Percentiles rank a stretch among this genome's conserved stretches.
Evolutionary conservation across 2,329 filamentous ascomycete species (phyloP).

Genomic region (Ophiocordyceps camponoti-rufipedis): DNA sequence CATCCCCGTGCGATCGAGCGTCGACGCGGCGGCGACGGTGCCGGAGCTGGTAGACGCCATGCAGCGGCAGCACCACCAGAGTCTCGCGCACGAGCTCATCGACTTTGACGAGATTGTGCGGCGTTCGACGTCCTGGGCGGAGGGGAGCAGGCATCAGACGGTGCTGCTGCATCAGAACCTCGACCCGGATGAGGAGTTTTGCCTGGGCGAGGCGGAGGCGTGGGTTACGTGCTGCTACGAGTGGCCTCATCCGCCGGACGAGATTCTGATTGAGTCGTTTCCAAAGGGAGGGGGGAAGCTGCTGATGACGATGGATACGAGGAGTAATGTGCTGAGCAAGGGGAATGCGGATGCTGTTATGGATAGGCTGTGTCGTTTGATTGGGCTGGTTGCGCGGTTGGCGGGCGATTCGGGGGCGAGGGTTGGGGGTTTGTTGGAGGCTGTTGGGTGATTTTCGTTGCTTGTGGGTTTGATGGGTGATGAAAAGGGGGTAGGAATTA

Average conservation of each 20-base stretch:
- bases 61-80: conserved; percentile 20
- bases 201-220: conserved; percentile 11
- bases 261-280: conserved; percentile 3
- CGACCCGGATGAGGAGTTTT: conserved; percentile 34
- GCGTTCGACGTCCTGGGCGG: conserved; percentile 7
- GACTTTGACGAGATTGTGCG: conserved; percentile 9
- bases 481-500: no score
- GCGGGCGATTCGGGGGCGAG: background rate
- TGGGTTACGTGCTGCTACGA: conserved; percentile 2
- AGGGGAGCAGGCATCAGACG: conserved; percentile 14
- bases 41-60: conserved; percentile 18
- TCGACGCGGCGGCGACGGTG: conserved; percentile 14
- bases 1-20: conserved; percentile 19
- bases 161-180: conserved; percentile 34
- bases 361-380: background rate
- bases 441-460: background rate
- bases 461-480: no score
- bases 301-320: conserved; percentile 3
- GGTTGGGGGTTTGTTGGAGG: background rate
- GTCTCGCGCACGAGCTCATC: conserved; percentile 8
- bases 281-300: background rate
- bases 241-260: conserved; percentile 3
- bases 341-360: conserved; percentile 1
- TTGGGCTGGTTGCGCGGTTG: background rate
- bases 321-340: background rate